Conservation (phyloP, 441 rosid genomes). For the Jatropha podagrica region DNA sequence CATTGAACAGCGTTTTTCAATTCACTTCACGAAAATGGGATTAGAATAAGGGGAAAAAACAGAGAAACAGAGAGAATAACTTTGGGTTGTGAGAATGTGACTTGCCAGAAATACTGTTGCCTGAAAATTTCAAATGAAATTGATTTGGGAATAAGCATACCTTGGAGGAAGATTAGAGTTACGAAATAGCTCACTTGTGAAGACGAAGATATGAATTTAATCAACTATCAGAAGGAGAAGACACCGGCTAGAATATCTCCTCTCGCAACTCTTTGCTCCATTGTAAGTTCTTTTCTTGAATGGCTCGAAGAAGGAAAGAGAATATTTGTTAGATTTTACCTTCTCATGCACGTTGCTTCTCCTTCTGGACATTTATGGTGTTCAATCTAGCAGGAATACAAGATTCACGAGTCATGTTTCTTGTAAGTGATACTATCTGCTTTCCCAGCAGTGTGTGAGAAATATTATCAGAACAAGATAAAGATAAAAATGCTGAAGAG, state of each 20-base stretch:
- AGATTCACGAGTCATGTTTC: too few relatives aligned
- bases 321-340: slow-evolving; percentile 12
- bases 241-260: slow-evolving; percentile 24
- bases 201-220: slow-evolving; percentile 16
- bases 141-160: slow-evolving; percentile 11
- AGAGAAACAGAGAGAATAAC: background rate
- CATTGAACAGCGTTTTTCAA: background rate
- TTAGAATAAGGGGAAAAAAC: too few relatives aligned
- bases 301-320: slow-evolving; percentile 20
- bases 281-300: slow-evolving; percentile 42
- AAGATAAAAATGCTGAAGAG: background rate
- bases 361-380: background rate
- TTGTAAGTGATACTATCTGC: too few relatives aligned
- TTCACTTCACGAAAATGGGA: too few relatives aligned
- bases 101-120: background rate
- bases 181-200: slow-evolving; percentile 12
- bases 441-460: too few relatives aligned
- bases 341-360: slow-evolving; percentile 28
- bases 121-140: background rate
- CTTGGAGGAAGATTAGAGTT: slow-evolving; percentile 17
- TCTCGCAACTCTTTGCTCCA: slow-evolving; percentile 1
- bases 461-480: background rate
- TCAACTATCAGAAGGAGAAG: slow-evolving; percentile 6
- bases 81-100: background rate
- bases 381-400: background rate